Evolutionary conservation across 176 grass and related monocot genomes (phyloP).

Genomic region (Hordeum marinum): DNA sequence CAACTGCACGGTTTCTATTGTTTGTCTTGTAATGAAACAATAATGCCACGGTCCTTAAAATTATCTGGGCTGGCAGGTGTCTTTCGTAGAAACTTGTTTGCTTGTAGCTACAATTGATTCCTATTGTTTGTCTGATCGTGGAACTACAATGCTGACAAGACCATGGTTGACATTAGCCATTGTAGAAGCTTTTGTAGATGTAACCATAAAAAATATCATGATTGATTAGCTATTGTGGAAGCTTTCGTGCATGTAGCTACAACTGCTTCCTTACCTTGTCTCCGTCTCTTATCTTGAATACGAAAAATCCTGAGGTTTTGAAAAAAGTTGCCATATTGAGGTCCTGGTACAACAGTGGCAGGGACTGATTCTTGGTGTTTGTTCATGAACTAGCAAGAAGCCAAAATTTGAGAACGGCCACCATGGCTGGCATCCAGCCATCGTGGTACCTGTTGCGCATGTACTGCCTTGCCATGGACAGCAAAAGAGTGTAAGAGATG

Average conservation of each 20-base stretch:
- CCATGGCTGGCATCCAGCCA: neutral
- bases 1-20: neutral
- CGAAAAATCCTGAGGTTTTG: neutral
- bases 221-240: conserved; percentile 12
- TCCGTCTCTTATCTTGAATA: neutral
- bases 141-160: neutral
- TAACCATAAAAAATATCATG: neutral
- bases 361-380: neutral
- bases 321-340: neutral
- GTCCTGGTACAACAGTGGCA: neutral
- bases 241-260: neutral
- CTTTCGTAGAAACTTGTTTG: conserved; percentile 11
- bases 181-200: neutral
- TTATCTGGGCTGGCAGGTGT: neutral
- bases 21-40: conserved; percentile 9
- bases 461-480: neutral
- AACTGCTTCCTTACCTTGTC: neutral
- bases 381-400: conserved; percentile 12
- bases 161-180: conserved; percentile 16
- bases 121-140: conserved; percentile 4
- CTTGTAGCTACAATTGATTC: neutral
- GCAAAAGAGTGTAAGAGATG: neutral
- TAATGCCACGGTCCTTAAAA: neutral
- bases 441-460: neutral
- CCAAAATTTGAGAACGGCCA: neutral